Evolutionary conservation across 2,329 filamentous ascomycete genomes (phyloP), one percentile per base, ranked within the genome.

Genomic region (Xylaria sp.): DNA sequence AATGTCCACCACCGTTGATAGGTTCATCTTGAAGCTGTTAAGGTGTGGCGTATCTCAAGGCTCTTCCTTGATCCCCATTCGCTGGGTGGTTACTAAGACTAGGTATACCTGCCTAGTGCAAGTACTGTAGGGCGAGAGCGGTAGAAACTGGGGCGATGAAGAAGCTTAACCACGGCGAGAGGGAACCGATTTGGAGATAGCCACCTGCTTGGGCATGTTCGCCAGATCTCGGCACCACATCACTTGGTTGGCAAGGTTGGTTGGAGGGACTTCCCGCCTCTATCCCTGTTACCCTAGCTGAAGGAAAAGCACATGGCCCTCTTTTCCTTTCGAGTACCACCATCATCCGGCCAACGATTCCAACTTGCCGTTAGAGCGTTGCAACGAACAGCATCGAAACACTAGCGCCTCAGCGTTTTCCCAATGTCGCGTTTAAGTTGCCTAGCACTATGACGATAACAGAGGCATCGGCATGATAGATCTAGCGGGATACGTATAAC

Each of bases 291-390:
- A 23, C 42, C 15, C 10, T 38, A 46, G n/a, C 17, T 31, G 9
- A 28, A 36, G 36, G 15, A 57, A 53, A 38, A 59, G 42, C 15
- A 40, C 38, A 49, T 44, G 63, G 70, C 70, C 69, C 72, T 73
- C 69, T 71, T 73, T 67, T 66, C 69, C 60, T 60, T 57, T 49
- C 20, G 46, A 62, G 51, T 66, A 67, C 46, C 64, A 63, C 62
- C 71, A 74, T 75, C 67, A 67, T 54, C 68, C 72, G 73, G 75
- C 70, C 67, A 68, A 66, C 67, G 51, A 71, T 69, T 71, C 68
- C 73, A 71, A 71, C 72, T 64, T 75, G 64, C 74, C 73, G 73
- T 72, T 53, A 75, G 66, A 74, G 66, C 69, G 73, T 76, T 74
- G 42, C 75, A 75, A 67, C 61, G 67, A 72, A 67, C 67, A 59